Conservation (phyloP, 345 rosid genomes). For the Brassica nigra region DNA sequence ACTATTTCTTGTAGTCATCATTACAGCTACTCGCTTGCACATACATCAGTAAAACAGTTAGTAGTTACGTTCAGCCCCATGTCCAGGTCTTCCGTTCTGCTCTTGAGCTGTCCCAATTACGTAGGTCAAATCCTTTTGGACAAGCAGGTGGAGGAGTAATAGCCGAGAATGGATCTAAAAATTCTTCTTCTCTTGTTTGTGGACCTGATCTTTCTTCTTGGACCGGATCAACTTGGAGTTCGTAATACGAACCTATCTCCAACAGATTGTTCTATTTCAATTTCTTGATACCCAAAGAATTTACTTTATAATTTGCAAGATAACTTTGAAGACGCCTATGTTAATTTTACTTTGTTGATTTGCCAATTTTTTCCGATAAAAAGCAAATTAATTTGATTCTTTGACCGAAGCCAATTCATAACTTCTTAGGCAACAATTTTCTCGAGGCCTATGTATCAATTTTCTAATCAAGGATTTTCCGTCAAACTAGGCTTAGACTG, state of each 20-base stretch:
- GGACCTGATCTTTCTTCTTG: neutral
- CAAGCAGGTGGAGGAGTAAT: neutral
- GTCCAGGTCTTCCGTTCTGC: neutral
- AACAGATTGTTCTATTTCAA: neutral
- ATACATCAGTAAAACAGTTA: neutral
- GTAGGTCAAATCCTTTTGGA: neutral
- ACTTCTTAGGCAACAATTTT: constrained; percentile 5
- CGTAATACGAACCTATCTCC: neutral
- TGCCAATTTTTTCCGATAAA: neutral
- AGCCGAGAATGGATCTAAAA: neutral
- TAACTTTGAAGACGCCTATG: neutral
- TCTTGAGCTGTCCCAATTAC: neutral
- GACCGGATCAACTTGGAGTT: neutral
- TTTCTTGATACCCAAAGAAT: neutral
- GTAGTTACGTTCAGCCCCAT: neutral
- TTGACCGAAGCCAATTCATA: constrained; percentile 22
- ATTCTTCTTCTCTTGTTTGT: neutral
- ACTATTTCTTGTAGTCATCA: neutral
- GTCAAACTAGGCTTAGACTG: constrained; percentile 13
- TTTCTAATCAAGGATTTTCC: neutral
- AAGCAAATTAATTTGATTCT: neutral
- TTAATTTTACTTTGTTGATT: neutral
- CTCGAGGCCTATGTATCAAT: neutral
- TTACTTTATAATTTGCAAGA: neutral
- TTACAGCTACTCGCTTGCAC: neutral